Conservation (phyloP, 78 protist genomes). For the Speleostelium caveatum region DNA sequence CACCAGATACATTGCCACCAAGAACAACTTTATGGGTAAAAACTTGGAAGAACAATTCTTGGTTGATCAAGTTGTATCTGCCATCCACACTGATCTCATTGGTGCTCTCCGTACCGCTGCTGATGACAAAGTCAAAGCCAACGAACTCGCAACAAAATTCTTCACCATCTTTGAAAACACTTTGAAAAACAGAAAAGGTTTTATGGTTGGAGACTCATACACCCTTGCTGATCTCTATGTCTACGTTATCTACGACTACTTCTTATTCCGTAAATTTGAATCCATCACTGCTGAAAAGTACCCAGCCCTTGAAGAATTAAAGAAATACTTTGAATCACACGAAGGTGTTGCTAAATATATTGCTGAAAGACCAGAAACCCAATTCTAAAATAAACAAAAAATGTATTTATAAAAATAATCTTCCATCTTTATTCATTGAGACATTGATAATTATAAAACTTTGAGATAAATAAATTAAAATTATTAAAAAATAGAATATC, state of each 20-base stretch:
- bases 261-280: background rate
- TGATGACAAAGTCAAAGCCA: no score
- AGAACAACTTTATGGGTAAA: conserved; percentile 7
- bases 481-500: no score
- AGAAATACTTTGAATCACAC: conserved; percentile 8
- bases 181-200: background rate
- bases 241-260: background rate
- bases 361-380: conserved; percentile 17
- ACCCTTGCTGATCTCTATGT: conserved; percentile 22
- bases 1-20: conserved; percentile 8
- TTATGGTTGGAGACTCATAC: background rate
- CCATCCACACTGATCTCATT: background rate
- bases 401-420: background rate
- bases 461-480: no score
- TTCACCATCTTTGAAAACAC: background rate
- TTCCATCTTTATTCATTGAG: no score
- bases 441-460: no score
- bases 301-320: conserved; percentile 1
- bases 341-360: background rate
- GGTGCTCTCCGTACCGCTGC: no score
- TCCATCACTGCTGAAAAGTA: background rate
- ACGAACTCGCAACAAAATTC: no score
- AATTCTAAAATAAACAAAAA: conserved; percentile 17
- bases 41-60: background rate
- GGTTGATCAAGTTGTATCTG: no score